These are phyloP conservation scores for Cyclostephanos invisitatus DNA, from an alignment of 108 stramenopile genomes.

Conservation along the genomic window DNA sequence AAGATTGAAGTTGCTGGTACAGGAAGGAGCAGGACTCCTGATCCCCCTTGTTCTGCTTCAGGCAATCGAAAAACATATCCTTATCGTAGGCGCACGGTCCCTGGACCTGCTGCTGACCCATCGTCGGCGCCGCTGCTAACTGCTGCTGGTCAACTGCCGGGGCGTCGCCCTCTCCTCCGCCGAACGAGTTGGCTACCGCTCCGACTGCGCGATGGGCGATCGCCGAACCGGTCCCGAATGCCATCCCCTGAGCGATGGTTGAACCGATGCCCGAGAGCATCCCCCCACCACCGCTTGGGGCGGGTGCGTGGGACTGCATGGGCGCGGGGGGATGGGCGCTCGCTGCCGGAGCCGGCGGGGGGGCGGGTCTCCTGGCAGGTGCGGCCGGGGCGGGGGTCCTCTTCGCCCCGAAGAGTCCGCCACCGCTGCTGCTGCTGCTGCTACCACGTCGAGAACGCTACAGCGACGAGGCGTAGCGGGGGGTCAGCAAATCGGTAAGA, in stretches of 20 bases:
- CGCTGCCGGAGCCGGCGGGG: conserved; percentile 52
- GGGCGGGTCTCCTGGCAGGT: conserved; percentile 39
- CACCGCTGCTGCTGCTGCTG: conserved; percentile 19
- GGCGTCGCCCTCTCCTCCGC: conserved; percentile 46
- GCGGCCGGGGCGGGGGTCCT: conserved; percentile 37
- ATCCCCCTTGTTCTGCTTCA: conserved; percentile 89
- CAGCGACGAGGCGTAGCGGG: not conserved
- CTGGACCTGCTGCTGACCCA: conserved; percentile 32
- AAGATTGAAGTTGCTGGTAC: conserved; percentile 88
- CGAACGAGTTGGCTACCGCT: conserved; percentile 75
- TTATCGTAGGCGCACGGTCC: conserved; percentile 89
- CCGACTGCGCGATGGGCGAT: conserved; percentile 95
- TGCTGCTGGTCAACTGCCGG: conserved; percentile 44
- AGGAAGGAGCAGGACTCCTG: conserved; percentile 89
- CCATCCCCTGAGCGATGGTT: conserved; percentile 97
- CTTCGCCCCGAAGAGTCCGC: conserved; percentile 36
- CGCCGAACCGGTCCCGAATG: conserved; percentile 96
- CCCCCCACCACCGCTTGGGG: conserved; percentile 69
- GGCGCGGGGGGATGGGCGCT: conserved; percentile 50
- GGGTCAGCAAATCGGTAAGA: conserved; percentile 1
- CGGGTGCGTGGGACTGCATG: conserved; percentile 51
- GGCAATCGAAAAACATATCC: conserved; percentile 91
- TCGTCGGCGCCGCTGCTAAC: conserved; percentile 7
- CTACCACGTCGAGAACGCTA: conserved; percentile 39
- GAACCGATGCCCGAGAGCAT: conserved; percentile 95